These are phyloP conservation scores for Diaporthe vaccinii DNA, from an alignment of 2,329 filamentous ascomycete genomes.

Conservation along the genomic window DNA sequence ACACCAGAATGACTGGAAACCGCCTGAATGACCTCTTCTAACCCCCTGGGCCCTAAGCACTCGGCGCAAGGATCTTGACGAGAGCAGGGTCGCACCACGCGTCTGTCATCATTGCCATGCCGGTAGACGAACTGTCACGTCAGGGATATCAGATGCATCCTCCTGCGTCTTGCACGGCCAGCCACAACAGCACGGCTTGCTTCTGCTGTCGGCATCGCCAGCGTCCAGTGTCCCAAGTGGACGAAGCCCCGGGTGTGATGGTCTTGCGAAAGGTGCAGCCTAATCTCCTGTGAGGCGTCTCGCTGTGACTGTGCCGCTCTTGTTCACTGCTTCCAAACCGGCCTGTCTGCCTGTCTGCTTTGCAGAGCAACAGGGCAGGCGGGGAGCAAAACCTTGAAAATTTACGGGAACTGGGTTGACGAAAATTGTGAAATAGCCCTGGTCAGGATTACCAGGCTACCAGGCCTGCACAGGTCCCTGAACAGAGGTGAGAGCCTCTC, in stretches of 20 bases:
- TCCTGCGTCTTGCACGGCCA: slow-evolving; percentile 29
- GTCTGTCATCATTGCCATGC: slow-evolving; percentile 34
- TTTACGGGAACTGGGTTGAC: not conserved
- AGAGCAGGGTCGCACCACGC: slow-evolving; percentile 27
- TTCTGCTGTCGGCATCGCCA: slow-evolving; percentile 17
- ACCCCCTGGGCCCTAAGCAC: not conserved
- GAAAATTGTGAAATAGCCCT: not conserved
- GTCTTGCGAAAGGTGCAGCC: slow-evolving; percentile 35
- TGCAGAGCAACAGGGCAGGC: not conserved
- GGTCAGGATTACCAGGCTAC: not conserved
- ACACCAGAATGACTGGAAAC: not conserved
- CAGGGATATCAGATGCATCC: slow-evolving; percentile 24
- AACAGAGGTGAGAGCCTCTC: slow-evolving; percentile 1
- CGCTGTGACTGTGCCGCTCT: slow-evolving; percentile 36
- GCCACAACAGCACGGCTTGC: slow-evolving; percentile 25
- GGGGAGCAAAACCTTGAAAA: not conserved
- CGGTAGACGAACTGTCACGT: slow-evolving; percentile 35
- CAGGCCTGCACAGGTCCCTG: not conserved
- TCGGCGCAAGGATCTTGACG: not conserved
- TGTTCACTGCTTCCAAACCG: not conserved
- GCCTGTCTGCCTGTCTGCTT: not conserved
- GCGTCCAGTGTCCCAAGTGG: slow-evolving; percentile 24
- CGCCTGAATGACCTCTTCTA: not conserved
- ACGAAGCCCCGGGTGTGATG: slow-evolving; percentile 37
- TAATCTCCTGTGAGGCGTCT: slow-evolving; percentile 39